Base-by-base conservation (phyloP, 768 basidiomycete genomes). In the Pisolithus tinctorius region DNA sequence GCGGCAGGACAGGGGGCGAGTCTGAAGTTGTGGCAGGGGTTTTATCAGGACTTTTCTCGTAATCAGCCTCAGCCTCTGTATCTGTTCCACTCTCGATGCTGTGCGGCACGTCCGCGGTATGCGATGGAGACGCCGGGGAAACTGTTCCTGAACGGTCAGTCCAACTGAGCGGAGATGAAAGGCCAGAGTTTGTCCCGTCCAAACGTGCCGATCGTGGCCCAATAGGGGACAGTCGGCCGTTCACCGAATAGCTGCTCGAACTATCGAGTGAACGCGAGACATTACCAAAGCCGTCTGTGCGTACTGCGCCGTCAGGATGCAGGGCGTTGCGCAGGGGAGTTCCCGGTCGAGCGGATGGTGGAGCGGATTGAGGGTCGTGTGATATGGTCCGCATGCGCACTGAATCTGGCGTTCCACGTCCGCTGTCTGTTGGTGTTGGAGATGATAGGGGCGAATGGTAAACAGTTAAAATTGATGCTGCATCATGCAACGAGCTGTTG, bases 31-130 rank as follows among this genome's bases (percentile, higher is more conserved):
- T 60, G 23, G 45, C 42, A 29, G 58, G 52, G 17, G 61, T 57
- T 6, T 60, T 67, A 25, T 63, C 59, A 6, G 65, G 67, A 20
- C 55, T 52, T 36, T 58, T 66, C 29, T 63, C 70, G 17, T 76
- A 78, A 7, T 70, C 69, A 41, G 66, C 64, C 53, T 86, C 85
- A 0, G 74, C 71, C 42, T 88, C 86, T 0, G 81, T 83, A 55
- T 88, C 86, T 3, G 83, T 84, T 13, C 81, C 85, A 58, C 84
- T 87, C 68, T 88, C 87, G 16, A 88, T 73, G 11, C 80, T 73
- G 46, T 78, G 81, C 50, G 86, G 88, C 9, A 88, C 86, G 61
- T 89, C 86, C 0, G 78, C 80, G 34, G 69, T 74, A 59, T 83
- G 80, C 3, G 79, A 74, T 4, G 86, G 84, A 0, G 84, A 84